Percentiles rank a stretch among this genome's conserved stretches.
phyloP scores from a whole-genome alignment of 805 yeast genomes.

The Myxozyma lipomycoides region DNA sequence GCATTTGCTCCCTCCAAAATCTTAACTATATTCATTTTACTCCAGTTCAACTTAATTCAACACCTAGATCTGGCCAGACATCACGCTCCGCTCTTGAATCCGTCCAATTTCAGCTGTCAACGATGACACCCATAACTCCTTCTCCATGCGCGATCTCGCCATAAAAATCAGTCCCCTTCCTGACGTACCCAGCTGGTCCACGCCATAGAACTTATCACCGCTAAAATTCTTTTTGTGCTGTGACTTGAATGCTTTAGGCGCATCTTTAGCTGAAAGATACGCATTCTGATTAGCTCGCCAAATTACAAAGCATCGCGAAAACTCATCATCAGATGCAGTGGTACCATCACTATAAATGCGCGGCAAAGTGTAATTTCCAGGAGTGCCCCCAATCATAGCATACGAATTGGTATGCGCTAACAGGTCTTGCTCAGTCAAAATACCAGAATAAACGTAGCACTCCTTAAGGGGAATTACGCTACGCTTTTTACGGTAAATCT shows the following conservation, averaged over 20 bases:
- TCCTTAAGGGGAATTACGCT: constrained; percentile 58
- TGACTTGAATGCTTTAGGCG: constrained; percentile 6
- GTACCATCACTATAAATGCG: constrained; percentile 78
- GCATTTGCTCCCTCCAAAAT: background rate
- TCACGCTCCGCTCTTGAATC: constrained; percentile 18
- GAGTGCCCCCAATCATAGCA: constrained; percentile 9
- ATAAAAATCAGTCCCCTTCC: constrained; percentile 70
- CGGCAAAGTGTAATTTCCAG: constrained; percentile 50
- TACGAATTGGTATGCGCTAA: constrained; percentile 34
- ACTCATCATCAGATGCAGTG: constrained; percentile 73
- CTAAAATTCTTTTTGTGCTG: constrained; percentile 9
- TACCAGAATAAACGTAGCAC: constrained; percentile 75
- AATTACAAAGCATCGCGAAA: constrained; percentile 70
- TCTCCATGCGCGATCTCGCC: constrained; percentile 75
- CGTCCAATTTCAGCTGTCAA: constrained; percentile 36
- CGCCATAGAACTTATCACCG: constrained; percentile 34
- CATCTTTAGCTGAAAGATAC: constrained; percentile 3
- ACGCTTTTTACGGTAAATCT: constrained; percentile 49
- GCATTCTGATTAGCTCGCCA: constrained; percentile 47
- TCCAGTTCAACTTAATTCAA: no score
- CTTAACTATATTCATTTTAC: background rate
- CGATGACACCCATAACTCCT: constrained; percentile 72
- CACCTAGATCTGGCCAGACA: background rate
- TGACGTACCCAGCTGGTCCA: constrained; percentile 56
- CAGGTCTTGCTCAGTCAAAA: constrained; percentile 55